These are phyloP conservation scores for Aspergillus puulaauensis DNA, from an alignment of 2,329 filamentous ascomycete species.

Conservation along the genomic window DNA sequence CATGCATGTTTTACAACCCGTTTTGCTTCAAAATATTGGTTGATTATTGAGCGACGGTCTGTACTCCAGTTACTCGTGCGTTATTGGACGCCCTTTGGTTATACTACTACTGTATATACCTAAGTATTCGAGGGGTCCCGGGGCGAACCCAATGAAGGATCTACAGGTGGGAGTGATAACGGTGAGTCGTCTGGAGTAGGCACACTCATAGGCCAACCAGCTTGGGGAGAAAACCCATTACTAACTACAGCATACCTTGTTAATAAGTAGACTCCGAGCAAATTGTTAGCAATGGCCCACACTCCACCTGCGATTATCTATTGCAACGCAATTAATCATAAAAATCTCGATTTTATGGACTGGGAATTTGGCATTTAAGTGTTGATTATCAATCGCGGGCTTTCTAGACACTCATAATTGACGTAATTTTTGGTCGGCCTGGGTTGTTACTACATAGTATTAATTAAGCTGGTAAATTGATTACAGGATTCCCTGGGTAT, in stretches of 20 bases:
- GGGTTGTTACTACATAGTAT: neutral
- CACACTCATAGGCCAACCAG: neutral
- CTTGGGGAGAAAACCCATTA: neutral
- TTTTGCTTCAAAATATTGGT: neutral
- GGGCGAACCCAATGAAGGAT: neutral
- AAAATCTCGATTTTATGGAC: neutral
- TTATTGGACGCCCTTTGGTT: neutral
- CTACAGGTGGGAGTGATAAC: neutral
- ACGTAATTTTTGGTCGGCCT: neutral
- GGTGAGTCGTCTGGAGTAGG: too few species aligned
- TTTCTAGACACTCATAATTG: conserved; percentile 7
- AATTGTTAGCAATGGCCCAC: neutral
- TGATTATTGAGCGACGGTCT: neutral
- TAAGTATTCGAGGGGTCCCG: too few species aligned
- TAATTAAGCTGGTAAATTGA: neutral
- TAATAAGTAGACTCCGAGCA: neutral
- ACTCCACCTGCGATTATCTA: neutral
- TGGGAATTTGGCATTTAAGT: neutral
- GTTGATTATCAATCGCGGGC: conserved; percentile 18
- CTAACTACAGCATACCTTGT: neutral
- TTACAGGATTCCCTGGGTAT: neutral
- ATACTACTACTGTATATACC: neutral
- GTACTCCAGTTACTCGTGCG: too few species aligned
- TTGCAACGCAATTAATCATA: neutral
- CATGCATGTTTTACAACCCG: neutral